A percentile compares a stretch with the other conserved stretches of the same genome.
Conservation (phyloP, 805 yeast genomes). For the Tetrapisispora fleetii region DNA sequence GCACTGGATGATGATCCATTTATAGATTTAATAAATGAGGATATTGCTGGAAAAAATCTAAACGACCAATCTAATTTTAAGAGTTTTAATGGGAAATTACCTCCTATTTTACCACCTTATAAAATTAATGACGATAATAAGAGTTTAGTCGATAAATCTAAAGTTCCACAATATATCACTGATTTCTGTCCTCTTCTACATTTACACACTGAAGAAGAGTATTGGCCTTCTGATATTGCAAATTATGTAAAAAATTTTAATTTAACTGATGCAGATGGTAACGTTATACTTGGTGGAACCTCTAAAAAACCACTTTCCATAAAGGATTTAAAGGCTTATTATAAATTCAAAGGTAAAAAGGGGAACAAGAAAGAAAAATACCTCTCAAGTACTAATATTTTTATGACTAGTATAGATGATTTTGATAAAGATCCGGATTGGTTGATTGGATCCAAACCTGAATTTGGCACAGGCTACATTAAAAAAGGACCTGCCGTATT, state of each 20-base stretch:
- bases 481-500: conserved; percentile 70
- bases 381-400: conserved; percentile 21
- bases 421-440: conserved; percentile 69
- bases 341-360: conserved; percentile 1
- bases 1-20: conserved; percentile 2
- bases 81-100: conserved; percentile 1
- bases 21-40: background rate
- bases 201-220: conserved; percentile 79
- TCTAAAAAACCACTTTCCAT: conserved; percentile 20
- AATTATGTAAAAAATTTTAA: conserved; percentile 61
- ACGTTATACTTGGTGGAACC: conserved; percentile 11
- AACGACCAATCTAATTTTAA: background rate
- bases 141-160: conserved; percentile 21
- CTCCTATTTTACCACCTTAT: conserved; percentile 23
- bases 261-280: conserved; percentile 42
- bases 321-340: conserved; percentile 11
- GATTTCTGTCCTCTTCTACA: conserved; percentile 72
- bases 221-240: conserved; percentile 73
- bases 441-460: conserved; percentile 77
- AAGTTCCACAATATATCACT: conserved; percentile 52
- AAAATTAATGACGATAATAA: conserved; percentile 21
- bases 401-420: conserved; percentile 56
- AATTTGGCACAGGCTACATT: conserved; percentile 59
- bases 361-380: conserved; percentile 5
- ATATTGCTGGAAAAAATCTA: background rate